phyloP scores from a whole-genome alignment of 2,329 filamentous ascomycete genomes.

The Zarea fungicola region DNA sequence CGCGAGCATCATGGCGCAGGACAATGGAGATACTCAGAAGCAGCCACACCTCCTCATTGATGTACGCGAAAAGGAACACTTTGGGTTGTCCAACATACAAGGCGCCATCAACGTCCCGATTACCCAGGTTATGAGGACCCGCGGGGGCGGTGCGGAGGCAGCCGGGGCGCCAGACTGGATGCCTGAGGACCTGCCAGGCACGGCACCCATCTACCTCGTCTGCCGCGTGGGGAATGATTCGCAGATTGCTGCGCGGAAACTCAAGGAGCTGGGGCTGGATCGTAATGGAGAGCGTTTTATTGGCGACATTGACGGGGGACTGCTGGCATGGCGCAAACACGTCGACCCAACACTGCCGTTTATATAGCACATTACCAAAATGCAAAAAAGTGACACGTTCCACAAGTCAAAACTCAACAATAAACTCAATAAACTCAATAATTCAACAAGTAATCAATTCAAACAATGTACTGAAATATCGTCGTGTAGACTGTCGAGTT shows the following conservation, averaged over 20 bases:
- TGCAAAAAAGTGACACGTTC: background rate
- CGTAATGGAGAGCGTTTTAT: conserved; percentile 50
- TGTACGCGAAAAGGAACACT: conserved; percentile 80
- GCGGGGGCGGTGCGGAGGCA: conserved; percentile 17
- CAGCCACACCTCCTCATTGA: conserved; percentile 63
- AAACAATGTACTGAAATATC: conserved; percentile 9
- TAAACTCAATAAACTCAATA: too few species aligned
- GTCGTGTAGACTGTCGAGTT: conserved; percentile 24
- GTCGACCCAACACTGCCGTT: conserved; percentile 58
- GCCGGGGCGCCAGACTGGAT: conserved; percentile 30
- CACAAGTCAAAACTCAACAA: too few species aligned
- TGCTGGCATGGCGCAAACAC: conserved; percentile 65
- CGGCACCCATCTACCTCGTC: conserved; percentile 62
- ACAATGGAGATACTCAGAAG: background rate
- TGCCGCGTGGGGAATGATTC: conserved; percentile 77
- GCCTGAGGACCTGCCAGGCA: conserved; percentile 30
- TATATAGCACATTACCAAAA: conserved; percentile 27
- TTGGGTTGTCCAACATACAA: conserved; percentile 69
- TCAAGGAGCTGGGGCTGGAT: conserved; percentile 57
- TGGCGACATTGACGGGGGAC: conserved; percentile 66
- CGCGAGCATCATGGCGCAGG: conserved; percentile 23
- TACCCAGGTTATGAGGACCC: conserved; percentile 48
- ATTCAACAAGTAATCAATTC: too few species aligned
- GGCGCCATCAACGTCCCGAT: conserved; percentile 68
- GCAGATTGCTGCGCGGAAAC: conserved; percentile 60